Percentiles rank a stretch among this genome's conserved stretches.
Conservation (phyloP, 2,329 filamentous ascomycete genomes). For the Cladophialophora immunda region DNA sequence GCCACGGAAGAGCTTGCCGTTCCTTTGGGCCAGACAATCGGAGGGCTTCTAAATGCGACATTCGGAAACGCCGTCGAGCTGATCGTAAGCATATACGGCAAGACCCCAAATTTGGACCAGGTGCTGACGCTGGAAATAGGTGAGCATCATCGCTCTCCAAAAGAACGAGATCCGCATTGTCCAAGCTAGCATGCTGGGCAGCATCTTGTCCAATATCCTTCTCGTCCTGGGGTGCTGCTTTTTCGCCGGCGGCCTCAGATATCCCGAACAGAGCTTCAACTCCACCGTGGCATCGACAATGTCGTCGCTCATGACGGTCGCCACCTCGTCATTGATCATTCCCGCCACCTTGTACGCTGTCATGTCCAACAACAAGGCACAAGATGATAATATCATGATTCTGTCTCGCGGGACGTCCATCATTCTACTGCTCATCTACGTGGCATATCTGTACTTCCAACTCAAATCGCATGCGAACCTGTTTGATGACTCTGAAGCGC, state of each 20-base stretch:
- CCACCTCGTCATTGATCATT: conserved; percentile 80
- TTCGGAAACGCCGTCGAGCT: conserved; percentile 73
- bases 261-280: conserved; percentile 71
- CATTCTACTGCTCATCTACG: conserved; percentile 77
- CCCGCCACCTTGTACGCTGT: conserved; percentile 78
- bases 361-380: conserved; percentile 54
- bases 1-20: conserved; percentile 70
- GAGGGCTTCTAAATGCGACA: conserved; percentile 71
- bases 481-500: conserved; percentile 64
- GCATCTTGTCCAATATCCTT: conserved; percentile 92
- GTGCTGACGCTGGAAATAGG: conserved; percentile 71
- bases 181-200: conserved; percentile 97
- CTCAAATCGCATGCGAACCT: conserved; percentile 76
- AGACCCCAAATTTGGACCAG: conserved; percentile 80
- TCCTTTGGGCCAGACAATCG: conserved; percentile 68
- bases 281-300: conserved; percentile 60
- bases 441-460: conserved; percentile 81
- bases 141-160: conserved; percentile 88
- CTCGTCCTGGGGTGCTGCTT: conserved; percentile 86
- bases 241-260: conserved; percentile 74
- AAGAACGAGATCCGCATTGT: conserved; percentile 92
- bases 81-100: conserved; percentile 72
- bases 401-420: conserved; percentile 80
- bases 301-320: conserved; percentile 76
- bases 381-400: conserved; percentile 68